Evolutionary conservation across 164 flowering plant species (phyloP), one percentile per base, ranked within the genome.

Genomic region (Chloranthus sessilifolius): DNA sequence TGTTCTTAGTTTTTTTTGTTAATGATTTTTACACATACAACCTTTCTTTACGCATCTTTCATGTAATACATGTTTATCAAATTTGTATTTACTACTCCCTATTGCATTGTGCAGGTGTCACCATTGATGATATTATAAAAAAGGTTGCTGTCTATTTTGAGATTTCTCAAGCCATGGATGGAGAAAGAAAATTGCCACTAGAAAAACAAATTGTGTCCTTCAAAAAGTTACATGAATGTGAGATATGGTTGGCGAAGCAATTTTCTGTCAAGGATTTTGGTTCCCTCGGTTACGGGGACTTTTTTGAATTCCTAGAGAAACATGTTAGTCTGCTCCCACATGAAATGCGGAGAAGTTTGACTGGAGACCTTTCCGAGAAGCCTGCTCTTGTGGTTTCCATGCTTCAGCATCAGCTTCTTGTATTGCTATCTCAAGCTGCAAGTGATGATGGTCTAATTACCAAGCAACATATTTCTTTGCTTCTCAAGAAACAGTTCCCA

Each of bases 401-500:
- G 71, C 53, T 56, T 38, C 69, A 71, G 55, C 55, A 63, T 33
- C 91, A 81, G 61, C 53, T 89, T 62, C 61, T 50, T 41, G 59
- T 61, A 7, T 59, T 89, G 28, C 40, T 86, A 12, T 66, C 89
- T 38, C 97, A 94, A 73, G 86, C 90, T 62, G 60, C 57, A 14
- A 48, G 56, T 56, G 80, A 74, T 42, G 62, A 56, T 62, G 65
- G 50, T 52, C 56, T 11, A 20, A 29, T 81, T 23, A 63, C 71
- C 33, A 71, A 66, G 62, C 71, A 78, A 53, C 67, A 67, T 30
- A 64, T 92, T 34, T 59, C 69, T 25, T 38, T 40, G 22, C 64
- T 92, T 53, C 74, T 92, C 27, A 56, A 10, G 58, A 78, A 65
- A 60, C 99, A 92, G 52, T 92, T 86, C 45, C 97, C 99, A 43